Conservation (phyloP, 192 early-diverging fungal species). For the Backusella luteola region DNA sequence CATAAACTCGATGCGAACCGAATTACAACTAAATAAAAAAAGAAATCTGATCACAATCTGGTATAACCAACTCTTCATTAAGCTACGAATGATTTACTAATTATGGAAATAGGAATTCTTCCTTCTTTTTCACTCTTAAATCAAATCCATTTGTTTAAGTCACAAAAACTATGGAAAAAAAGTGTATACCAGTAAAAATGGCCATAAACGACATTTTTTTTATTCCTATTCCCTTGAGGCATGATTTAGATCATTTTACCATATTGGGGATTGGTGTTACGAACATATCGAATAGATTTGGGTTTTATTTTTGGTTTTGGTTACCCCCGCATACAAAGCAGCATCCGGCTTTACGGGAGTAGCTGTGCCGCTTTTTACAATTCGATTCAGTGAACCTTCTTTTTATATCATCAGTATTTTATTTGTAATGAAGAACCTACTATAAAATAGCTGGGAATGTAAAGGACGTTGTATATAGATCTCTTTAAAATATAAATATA, state of each 20-base stretch:
- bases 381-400: not conserved
- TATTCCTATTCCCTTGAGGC: not conserved
- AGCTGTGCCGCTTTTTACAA: slow-evolving; percentile 1
- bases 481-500: not conserved
- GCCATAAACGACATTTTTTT: not conserved
- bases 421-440: not conserved
- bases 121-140: not conserved
- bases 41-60: not conserved
- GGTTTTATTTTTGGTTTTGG: not conserved
- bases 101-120: not conserved
- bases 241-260: not conserved
- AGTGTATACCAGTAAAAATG: not conserved
- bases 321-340: not conserved
- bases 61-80: not conserved
- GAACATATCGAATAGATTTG: not conserved
- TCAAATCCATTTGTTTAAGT: not conserved
- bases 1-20: not conserved
- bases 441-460: not conserved
- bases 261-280: not conserved
- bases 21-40: not conserved
- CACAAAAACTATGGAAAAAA: not conserved
- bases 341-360: not conserved
- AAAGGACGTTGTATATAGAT: too few relatives aligned
- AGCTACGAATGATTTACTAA: not conserved
- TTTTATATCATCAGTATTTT: not conserved